Evolutionary conservation across 495 filamentous ascomycete genomes (phyloP), one percentile per base, ranked within the genome.

Genomic region (Xylaria bambusicola): DNA sequence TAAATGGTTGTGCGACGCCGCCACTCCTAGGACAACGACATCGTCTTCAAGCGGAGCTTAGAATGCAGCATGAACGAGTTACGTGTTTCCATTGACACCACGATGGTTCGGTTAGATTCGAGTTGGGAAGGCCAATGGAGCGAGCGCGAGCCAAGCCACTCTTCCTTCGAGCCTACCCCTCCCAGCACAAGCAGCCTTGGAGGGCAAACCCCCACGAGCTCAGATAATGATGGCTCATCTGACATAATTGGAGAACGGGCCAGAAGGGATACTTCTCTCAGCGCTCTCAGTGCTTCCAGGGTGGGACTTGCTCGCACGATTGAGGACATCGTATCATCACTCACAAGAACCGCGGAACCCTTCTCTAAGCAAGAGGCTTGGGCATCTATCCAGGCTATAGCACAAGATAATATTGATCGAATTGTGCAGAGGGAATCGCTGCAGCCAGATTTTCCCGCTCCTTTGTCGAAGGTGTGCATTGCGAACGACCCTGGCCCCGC

Each of bases 141-240:
- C 29, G 35, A 53, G 2, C 12, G 15, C 13, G 23, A 27, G 24
- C 36, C 35, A 40, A 15, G 7, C 33, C 49, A 29, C 20, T 41
- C 33, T 41, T 23, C 33, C 1, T 15, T 53, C 35, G 35, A 53
- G 35, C 35, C 23, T 53, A 53, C 50, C n/a, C 49, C 49, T 3
- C 50, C 50, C 2, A 53, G 50, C 24, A 18, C 29, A 10, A 52
- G 49, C 35, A 53, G 50, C 13, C 27, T 53, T 41, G 50, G 35
- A 40, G 50, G 41, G 23, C 15, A 10, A 15, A 53, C 35, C 35
- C 49, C 49, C 21, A 27, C 49, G 48, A n/a, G n/a, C 10, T 52
- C 31, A 4, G 49, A 52, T n/a, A 26, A 38, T 13, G 49, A 52
- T 24, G 33, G 20, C 29, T 20, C 24, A 26, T 8, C 17, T 13